Percentiles rank a stretch among this genome's conserved stretches.
phyloP scores from a whole-genome alignment of 345 rosid genomes.

The Citrus maxima region DNA sequence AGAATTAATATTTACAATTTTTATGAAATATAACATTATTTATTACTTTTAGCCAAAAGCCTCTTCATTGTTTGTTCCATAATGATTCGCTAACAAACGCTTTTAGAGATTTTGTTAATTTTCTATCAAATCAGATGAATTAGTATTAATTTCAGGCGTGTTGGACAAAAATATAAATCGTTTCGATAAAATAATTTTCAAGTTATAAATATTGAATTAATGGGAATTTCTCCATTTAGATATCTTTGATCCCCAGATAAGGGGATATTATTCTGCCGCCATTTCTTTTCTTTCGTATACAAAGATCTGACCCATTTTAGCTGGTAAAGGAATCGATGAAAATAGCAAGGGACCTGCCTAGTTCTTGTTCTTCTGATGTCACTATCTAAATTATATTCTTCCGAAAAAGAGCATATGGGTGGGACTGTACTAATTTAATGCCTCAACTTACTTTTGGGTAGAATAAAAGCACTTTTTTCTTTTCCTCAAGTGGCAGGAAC shows the following conservation, averaged over 20 bases:
- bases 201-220: neutral
- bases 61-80: neutral
- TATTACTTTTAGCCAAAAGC: too few relatives aligned
- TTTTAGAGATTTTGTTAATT: too few relatives aligned
- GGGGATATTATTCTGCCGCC: neutral
- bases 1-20: neutral
- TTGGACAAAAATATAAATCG: too few relatives aligned
- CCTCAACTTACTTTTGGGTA: neutral
- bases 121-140: too few relatives aligned
- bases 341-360: neutral
- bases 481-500: constrained; percentile 16
- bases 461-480: neutral
- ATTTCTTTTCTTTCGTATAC: neutral
- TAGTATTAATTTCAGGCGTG: too few relatives aligned
- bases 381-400: neutral
- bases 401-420: too few relatives aligned
- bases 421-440: neutral
- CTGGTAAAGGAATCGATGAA: neutral
- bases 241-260: neutral
- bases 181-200: too few relatives aligned
- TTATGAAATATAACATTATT: too few relatives aligned
- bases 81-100: neutral
- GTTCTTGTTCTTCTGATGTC: too few relatives aligned
- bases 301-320: neutral
- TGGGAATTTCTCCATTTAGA: neutral